Evolutionary conservation across 768 basidiomycete genomes (phyloP).

Genomic region (Tylopilus intermedius): DNA sequence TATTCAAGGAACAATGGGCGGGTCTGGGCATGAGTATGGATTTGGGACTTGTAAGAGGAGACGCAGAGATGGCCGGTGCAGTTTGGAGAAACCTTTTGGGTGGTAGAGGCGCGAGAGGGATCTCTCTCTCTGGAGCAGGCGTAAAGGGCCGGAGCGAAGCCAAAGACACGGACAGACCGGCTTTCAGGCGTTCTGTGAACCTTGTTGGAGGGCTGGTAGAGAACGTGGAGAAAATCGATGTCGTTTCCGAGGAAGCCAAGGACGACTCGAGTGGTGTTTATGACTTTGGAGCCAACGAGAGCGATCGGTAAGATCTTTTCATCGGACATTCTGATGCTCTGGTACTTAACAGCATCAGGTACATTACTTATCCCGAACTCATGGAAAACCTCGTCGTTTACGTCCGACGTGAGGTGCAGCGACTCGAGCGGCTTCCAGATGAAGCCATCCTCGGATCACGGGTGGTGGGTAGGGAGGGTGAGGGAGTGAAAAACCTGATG

Average conservation of each 20-base stretch:
- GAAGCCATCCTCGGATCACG: conserved; percentile 32
- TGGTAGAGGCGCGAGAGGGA: conserved; percentile 73
- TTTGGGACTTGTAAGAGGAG: conserved; percentile 66
- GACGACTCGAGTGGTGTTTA: conserved; percentile 72
- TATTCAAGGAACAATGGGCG: conserved; percentile 87
- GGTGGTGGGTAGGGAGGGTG: conserved; percentile 30
- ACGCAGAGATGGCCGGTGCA: conserved; percentile 79
- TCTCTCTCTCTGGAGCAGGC: conserved; percentile 33
- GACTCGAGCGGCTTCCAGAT: conserved; percentile 58
- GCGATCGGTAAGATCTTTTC: conserved; percentile 22
- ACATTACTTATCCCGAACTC: conserved; percentile 68
- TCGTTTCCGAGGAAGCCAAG: conserved; percentile 52
- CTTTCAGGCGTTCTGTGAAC: conserved; percentile 62
- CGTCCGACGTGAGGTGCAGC: conserved; percentile 62
- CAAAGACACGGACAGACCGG: conserved; percentile 2
- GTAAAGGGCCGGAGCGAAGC: conserved; percentile 3
- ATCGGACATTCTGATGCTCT: background rate
- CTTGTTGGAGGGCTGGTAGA: conserved; percentile 64
- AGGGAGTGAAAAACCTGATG: conserved; percentile 26
- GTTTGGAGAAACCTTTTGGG: conserved; percentile 92
- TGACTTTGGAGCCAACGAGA: conserved; percentile 57
- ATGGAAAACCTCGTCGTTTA: conserved; percentile 70
- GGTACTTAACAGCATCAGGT: conserved; percentile 39
- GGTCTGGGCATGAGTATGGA: conserved; percentile 79
- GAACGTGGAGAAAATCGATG: conserved; percentile 52